Evolutionary conservation across 495 filamentous ascomycete species (phyloP).

Genomic region (Letharia lupina): DNA sequence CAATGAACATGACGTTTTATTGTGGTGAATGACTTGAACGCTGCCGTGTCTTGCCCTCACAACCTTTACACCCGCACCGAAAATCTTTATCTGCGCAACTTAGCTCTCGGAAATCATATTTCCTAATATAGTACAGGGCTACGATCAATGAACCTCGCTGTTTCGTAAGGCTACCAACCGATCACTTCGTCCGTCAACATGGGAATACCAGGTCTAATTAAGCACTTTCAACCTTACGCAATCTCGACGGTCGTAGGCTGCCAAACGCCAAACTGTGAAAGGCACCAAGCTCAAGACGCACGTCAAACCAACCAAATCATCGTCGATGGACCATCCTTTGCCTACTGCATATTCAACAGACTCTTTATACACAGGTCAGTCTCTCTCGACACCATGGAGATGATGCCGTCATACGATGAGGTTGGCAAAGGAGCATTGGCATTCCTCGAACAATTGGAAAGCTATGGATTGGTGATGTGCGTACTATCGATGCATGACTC

Average conservation of each 20-base stretch:
- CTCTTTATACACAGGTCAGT: constrained; percentile 37
- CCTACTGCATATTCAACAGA: constrained; percentile 57
- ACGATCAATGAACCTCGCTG: too few relatives aligned
- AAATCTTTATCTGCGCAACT: too few relatives aligned
- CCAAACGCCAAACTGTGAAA: constrained; percentile 3
- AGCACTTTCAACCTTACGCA: constrained; percentile 51
- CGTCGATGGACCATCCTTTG: constrained; percentile 70
- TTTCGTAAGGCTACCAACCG: too few relatives aligned
- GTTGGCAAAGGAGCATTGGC: constrained; percentile 49
- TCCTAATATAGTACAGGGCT: too few relatives aligned
- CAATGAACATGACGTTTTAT: too few relatives aligned
- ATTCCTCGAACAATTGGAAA: constrained; percentile 51
- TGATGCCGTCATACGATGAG: constrained; percentile 51
- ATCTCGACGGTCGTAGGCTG: constrained; percentile 36
- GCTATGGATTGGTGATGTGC: constrained; percentile 51
- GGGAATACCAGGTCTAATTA: constrained; percentile 62
- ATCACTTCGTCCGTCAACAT: constrained; percentile 33
- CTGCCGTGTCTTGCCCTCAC: too few relatives aligned
- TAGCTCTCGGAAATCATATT: too few relatives aligned
- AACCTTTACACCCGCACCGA: too few relatives aligned
- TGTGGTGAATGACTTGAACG: too few relatives aligned
- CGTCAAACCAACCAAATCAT: constrained; percentile 37
- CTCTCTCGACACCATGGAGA: constrained; percentile 38
- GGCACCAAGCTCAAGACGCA: constrained; percentile 16
- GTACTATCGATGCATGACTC: constrained; percentile 7